Evolutionary conservation across 495 filamentous ascomycete species (phyloP), one percentile per base, ranked within the genome.

Genomic region (Penicillium desertorum): DNA sequence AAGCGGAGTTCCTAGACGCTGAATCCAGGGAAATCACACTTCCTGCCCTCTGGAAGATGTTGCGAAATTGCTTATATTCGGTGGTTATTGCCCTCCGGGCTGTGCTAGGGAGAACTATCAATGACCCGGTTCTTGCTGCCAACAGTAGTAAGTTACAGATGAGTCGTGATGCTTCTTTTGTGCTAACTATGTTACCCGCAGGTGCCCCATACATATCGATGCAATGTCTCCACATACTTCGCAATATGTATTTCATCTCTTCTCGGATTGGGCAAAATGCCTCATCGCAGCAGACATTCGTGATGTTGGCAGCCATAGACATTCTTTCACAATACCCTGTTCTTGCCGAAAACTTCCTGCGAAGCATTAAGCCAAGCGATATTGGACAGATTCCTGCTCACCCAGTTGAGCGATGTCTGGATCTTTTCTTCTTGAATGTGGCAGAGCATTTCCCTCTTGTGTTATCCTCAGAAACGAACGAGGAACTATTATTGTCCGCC

Each of bases 361-460:
- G 74, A 64, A 81, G 79, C 49, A 83, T 88, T 71, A 71, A 83
- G 71, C 78, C 82, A 53, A 67, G 69, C 45, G 76, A 82, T 60
- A 73, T 82, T 25, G 83, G 84, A 25, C 75, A 76, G 25, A 88
- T 96, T 22, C 90, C 94, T 0, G 62, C 73, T 0, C 86, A 89
- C 68, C 88, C 92, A 1, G 76, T 95, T 16, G 85, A 93, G 62
- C 79, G 91, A 45, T 90, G 83, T 60, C 76, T 91, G 11, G 89
- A 96, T 70, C 84, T 96, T 51, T 98, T 88, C 79, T 98, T 96
- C 72, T 82, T 98, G 43, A 96, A 96, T 67, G 85, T 84, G 2
- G 83, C 87, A 12, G 94, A 98, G 66, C 90, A 96, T 64, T 88
- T 98, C 65, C 87, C 89, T 0, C 72, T 90, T 19, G 72, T 85